These are phyloP conservation scores for Cadophora sp. DNA, from an alignment of 2,329 filamentous ascomycete species.

Conservation along the genomic window DNA sequence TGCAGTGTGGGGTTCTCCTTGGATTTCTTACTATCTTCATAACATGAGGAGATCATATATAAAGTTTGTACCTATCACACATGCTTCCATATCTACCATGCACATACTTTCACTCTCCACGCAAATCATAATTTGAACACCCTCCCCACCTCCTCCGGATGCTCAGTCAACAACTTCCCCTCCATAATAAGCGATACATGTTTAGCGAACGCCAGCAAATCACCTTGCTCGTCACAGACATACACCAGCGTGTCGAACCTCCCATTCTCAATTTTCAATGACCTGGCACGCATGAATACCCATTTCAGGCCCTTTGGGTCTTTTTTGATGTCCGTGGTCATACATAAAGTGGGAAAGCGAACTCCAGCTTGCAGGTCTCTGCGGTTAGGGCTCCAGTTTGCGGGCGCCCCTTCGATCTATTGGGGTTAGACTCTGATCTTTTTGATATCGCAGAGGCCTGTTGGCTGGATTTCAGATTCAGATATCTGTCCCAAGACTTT, in stretches of 20 bases:
- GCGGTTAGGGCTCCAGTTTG: not conserved
- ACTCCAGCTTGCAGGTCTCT: not conserved
- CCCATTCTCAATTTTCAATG: conserved; percentile 10
- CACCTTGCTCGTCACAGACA: not conserved
- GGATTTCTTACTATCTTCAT: not conserved
- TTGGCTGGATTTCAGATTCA: no score
- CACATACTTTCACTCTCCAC: no score
- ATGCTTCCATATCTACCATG: no score
- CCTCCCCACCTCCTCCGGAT: conserved; percentile 9
- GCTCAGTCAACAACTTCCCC: conserved; percentile 4
- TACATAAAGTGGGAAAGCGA: not conserved
- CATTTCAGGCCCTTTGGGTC: conserved; percentile 7
- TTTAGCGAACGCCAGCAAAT: conserved; percentile 8
- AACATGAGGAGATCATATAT: not conserved
- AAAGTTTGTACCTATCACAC: no score
- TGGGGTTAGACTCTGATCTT: not conserved
- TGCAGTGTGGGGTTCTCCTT: no score
- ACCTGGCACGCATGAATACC: not conserved
- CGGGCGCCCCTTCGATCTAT: not conserved
- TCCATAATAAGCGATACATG: conserved; percentile 5
- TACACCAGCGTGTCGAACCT: conserved; percentile 1
- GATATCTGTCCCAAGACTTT: not conserved
- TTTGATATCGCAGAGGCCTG: not conserved
- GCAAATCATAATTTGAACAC: conserved; percentile 8
- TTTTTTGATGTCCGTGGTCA: conserved; percentile 1